These are phyloP conservation scores for Ambispora gerdemannii DNA, from an alignment of 192 early-diverging fungal genomes.

Conservation along the genomic window DNA sequence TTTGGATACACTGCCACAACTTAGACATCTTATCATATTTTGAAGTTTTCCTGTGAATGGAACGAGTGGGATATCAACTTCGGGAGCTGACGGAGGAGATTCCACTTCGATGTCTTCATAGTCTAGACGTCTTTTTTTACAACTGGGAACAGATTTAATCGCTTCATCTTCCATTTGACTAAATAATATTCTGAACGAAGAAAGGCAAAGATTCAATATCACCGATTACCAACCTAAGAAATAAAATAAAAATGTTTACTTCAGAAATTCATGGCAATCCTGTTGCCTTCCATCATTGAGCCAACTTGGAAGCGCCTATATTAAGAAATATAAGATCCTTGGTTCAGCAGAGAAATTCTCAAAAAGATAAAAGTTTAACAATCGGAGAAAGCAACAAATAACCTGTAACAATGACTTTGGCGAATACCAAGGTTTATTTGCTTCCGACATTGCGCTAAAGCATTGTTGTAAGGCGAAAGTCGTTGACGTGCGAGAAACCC, in stretches of 20 bases:
- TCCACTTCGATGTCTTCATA: neutral
- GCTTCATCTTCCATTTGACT: conserved; percentile 22
- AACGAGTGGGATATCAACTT: neutral
- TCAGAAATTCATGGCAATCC: conserved; percentile 27
- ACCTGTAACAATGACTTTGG: conserved; percentile 21
- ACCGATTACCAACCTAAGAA: neutral
- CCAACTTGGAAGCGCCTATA: conserved; percentile 13
- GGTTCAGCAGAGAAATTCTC: too few relatives aligned
- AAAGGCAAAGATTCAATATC: neutral
- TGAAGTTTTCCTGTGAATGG: conserved; percentile 14
- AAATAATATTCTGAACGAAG: conserved; percentile 19
- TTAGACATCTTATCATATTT: conserved; percentile 17
- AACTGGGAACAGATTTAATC: neutral
- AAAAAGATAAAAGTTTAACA: too few relatives aligned
- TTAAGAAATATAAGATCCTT: neutral
- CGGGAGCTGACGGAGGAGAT: neutral
- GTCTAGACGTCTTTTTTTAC: neutral
- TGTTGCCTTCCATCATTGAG: conserved; percentile 27
- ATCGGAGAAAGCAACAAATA: neutral
- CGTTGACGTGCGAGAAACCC: neutral
- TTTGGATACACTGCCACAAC: conserved; percentile 13
- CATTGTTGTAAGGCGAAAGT: neutral
- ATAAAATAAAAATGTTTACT: neutral
- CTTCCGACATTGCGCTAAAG: neutral
- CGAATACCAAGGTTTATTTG: neutral